Evolutionary conservation across 805 yeast species (phyloP), one percentile per base, ranked within the genome.

Genomic region (Maudiozyma turicensis): DNA sequence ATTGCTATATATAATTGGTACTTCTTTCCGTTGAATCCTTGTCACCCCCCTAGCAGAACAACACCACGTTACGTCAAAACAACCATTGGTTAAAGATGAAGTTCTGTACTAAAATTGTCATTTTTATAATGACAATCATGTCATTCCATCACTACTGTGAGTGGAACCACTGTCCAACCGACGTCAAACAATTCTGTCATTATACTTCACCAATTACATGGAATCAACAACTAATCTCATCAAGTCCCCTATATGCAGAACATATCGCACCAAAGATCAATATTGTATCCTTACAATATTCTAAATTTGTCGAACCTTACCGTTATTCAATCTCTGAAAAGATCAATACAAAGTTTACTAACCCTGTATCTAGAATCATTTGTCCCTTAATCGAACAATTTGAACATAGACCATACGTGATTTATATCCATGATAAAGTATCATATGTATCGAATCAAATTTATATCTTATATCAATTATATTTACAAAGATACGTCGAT

Each of bases 121-220:
- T 52, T 15, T 38, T 47, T n/a, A 29, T 58, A 46, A 34, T 51
- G 9, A 45, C 55, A 7, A 26, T 54, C 15, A 47, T 54, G 29
- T 51, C 55, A 8, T 45, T 58, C 14, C 61, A 57, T 30, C 58
- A 52, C 30, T 58, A 50, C 29, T 58, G 64, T 46, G 44, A 53
- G 31, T 44, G 48, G 29, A 52, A 51, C 31, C 49, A 51, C n/a
- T 56, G 61, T 40, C 52, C 60, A 10, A 46, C 41, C 13, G 51
- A 55, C 8, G 48, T 54, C 38, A 33, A 31, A 3, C 53, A 52
- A 44, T 44, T 53, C 15, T 60, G 64, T 31, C 54, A 53, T 28
- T 57, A 56, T 44, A 53, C 61, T 13, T 44, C 56, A 8, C 59
- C 60, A 11, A 33, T 48, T 9, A 46, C 46, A 6, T 56, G 61